Evolutionary conservation across 331 rosid genomes (phyloP).

Genomic region (Stylosanthes scabra): DNA sequence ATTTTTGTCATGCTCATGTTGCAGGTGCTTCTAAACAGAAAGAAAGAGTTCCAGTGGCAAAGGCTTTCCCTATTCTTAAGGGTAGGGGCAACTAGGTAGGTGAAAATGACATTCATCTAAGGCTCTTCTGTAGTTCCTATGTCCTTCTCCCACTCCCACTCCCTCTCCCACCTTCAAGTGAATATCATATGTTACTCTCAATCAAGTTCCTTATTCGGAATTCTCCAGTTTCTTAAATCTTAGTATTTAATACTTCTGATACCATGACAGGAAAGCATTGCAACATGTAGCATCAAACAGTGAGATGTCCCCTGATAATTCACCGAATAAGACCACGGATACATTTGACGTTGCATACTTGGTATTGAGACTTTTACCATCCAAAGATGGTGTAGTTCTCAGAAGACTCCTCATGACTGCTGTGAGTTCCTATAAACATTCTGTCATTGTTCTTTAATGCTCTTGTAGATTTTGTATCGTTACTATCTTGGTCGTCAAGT

Average conservation of each 20-base stretch:
- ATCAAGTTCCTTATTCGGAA: not conserved
- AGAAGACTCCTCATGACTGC: conserved; percentile 98
- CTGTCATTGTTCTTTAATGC: not conserved
- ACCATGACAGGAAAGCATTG: conserved; percentile 80
- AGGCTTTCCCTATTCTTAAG: conserved; percentile 83
- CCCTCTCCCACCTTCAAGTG: not conserved
- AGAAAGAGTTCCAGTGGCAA: conserved; percentile 88
- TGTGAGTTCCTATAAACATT: conserved; percentile 60
- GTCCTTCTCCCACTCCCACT: not conserved
- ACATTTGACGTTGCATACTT: conserved; percentile 68
- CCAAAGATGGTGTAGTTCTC: conserved; percentile 84
- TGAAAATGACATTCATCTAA: conserved; percentile 23
- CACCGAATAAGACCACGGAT: conserved; percentile 47
- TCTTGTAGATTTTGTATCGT: conserved; percentile 26
- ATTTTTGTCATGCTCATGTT: conserved; percentile 31
- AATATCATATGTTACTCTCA: not conserved
- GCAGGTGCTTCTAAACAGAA: conserved; percentile 85
- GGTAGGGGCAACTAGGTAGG: conserved; percentile 88
- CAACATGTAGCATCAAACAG: conserved; percentile 50
- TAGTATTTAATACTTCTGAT: conserved; percentile 33
- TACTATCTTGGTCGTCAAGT: conserved; percentile 1
- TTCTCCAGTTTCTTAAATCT: not conserved
- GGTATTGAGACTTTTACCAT: conserved; percentile 74
- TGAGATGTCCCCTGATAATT: conserved; percentile 49
- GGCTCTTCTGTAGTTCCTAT: not conserved